Base-by-base conservation (phyloP, 2,329 filamentous ascomycete species). In the Cylindrodendrum hubeiense region DNA sequence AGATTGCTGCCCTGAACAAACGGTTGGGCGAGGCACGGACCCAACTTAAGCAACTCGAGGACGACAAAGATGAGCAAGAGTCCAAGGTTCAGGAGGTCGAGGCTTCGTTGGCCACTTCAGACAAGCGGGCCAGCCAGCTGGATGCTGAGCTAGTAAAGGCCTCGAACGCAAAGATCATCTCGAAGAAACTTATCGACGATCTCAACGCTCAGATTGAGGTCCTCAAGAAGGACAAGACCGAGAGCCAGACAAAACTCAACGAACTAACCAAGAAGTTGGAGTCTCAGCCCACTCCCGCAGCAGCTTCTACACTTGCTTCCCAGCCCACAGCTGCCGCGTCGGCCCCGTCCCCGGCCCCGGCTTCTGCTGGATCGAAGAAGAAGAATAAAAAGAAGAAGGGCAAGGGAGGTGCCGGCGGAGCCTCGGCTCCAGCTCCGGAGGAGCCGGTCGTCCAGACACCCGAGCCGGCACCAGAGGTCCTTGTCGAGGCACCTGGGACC, bases 301-400 rank as follows among this genome's bases (percentile, higher is more conserved):
- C 68, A 5, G 41, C 73, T 12, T 56, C 73, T 6, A 50, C 74
- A 4, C 44, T 70, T 4, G 65, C 68, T 37, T 55, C 75, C 3
- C 64, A 78, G 4, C 60, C 78, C 4, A 46, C 78, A 1, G 55
- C 75, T 1, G 39, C 78, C 1, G 34, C 74, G 1, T 50, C 77
- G 2, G 53, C 74, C n/a, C 28, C 28, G 12, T 12, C 9, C 4
- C 53, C 75, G 1, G 62, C 74, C 8, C 46, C 74, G 7, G 60
- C 62, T 12, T 55, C 69, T 15, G 67, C 66, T 5, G 66, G 68
- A 4, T 74, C 75, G 0, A 83, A 84, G 65, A 87, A 86, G 64
- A 95, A 94, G 81, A 97, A 93, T 80, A 95, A 93, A 79, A 97
- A 94, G 77, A 97, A 95, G 84, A 97, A 97, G 86, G 92, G 91